Conservation (phyloP, 1,284 basidiomycete species). For the Heliocybe sulcata region DNA sequence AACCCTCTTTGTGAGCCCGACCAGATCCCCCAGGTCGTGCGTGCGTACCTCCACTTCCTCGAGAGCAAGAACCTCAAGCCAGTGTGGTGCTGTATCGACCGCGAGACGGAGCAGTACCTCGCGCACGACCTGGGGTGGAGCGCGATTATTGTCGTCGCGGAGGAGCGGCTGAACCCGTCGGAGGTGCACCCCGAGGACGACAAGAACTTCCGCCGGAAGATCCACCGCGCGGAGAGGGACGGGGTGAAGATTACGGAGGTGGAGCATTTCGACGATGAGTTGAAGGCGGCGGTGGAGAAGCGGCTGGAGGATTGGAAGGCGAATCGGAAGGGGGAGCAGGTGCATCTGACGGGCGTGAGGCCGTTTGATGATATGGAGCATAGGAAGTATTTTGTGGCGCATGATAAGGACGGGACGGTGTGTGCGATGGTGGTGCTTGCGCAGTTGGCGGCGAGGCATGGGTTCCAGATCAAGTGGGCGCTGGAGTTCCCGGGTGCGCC, state of each 20-base stretch:
- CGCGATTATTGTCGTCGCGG: conserved; percentile 40
- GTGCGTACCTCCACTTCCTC: conserved; percentile 30
- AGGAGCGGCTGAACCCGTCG: conserved; percentile 43
- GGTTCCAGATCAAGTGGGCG: conserved; percentile 54
- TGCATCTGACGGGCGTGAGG: conserved; percentile 45
- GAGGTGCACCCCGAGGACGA: conserved; percentile 31
- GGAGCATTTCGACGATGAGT: conserved; percentile 29
- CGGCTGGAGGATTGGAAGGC: conserved; percentile 40
- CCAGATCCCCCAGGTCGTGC: conserved; percentile 33
- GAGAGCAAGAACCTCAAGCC: conserved; percentile 35
- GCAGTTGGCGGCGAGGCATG: conserved; percentile 40
- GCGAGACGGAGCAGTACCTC: conserved; percentile 36
- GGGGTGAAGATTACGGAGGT: conserved; percentile 36
- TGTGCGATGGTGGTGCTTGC: conserved; percentile 45
- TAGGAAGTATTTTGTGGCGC: conserved; percentile 44
- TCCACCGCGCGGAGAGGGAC: conserved; percentile 38
- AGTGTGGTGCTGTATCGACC: conserved; percentile 43
- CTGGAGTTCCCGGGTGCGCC: conserved; percentile 48
- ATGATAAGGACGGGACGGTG: conserved; percentile 31
- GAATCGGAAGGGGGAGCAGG: conserved; percentile 41
- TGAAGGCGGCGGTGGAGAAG: conserved; percentile 29
- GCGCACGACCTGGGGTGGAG: conserved; percentile 41
- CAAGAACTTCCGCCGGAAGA: conserved; percentile 37
- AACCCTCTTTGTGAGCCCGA: conserved; percentile 38
- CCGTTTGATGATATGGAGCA: conserved; percentile 47